phyloP scores from a whole-genome alignment of 305 asterid genomes.

The Fraxinus platypoda region DNA sequence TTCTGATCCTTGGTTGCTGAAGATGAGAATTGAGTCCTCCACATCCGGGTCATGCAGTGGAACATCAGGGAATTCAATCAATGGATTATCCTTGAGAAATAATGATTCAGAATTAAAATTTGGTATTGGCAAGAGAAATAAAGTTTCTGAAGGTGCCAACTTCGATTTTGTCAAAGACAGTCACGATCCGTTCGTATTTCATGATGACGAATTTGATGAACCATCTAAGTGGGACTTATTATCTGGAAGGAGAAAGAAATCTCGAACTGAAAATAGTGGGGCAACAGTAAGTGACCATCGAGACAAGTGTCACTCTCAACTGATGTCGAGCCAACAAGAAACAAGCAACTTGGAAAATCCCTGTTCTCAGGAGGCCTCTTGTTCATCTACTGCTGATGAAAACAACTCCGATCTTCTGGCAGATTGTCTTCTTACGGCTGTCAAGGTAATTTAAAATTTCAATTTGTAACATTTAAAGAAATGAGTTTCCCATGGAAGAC shows the following conservation, averaged over 20 bases:
- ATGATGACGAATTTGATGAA: conserved; percentile 58
- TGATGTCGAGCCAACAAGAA: conserved; percentile 54
- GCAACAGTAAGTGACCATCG: conserved; percentile 28
- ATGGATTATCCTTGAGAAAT: conserved; percentile 29
- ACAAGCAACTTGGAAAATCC: conserved; percentile 36
- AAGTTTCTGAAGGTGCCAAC: conserved; percentile 21
- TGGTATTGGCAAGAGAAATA: conserved; percentile 32
- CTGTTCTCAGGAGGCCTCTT: conserved; percentile 54
- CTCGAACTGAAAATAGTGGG: conserved; percentile 40
- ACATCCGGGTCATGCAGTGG: conserved; percentile 58
- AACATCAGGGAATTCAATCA: conserved; percentile 37
- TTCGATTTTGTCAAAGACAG: conserved; percentile 37
- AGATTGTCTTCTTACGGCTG: conserved; percentile 88
- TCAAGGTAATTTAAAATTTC: conserved; percentile 56
- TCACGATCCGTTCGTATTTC: conserved; percentile 88
- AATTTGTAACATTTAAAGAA: conserved; percentile 6
- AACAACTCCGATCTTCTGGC: conserved; percentile 61
- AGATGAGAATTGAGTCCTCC: conserved; percentile 65
- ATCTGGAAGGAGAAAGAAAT: conserved; percentile 44
- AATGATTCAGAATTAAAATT: conserved; percentile 36
- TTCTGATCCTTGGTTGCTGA: conserved; percentile 49
- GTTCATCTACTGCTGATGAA: conserved; percentile 47
- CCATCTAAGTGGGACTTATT: conserved; percentile 87
- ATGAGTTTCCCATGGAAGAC: not conserved
- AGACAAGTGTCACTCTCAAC: conserved; percentile 30